Percentiles rank a stretch among this genome's conserved stretches.
These are phyloP conservation scores for Pleodorina starrii DNA, from an alignment of 139 green algal genomes.

Conservation along the genomic window DNA sequence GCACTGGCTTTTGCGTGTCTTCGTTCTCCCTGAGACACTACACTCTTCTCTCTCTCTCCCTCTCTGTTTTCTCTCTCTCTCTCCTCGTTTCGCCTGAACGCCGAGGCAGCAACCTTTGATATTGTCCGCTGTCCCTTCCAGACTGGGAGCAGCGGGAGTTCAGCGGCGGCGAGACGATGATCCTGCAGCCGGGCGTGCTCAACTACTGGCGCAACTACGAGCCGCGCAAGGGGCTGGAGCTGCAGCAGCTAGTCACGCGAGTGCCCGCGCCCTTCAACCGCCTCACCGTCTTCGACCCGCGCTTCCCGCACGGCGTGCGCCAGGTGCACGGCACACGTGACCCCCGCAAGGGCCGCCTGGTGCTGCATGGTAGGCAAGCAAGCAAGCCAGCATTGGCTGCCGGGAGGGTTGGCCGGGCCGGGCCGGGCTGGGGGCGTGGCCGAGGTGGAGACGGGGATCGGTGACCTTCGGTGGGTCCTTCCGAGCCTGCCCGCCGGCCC, in stretches of 20 bases:
- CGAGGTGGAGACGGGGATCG: too few species aligned
- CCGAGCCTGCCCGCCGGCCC: too few species aligned
- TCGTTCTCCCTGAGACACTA: too few species aligned
- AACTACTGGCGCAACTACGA: conserved; percentile 82
- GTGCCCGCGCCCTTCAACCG: conserved; percentile 79
- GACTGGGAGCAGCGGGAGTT: conserved; percentile 75
- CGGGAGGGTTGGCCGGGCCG: too few species aligned
- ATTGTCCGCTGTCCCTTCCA: too few species aligned
- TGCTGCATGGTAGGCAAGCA: conserved; percentile 82
- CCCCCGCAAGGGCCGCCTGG: conserved; percentile 76
- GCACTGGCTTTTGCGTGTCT: too few species aligned
- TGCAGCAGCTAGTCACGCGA: conserved; percentile 70
- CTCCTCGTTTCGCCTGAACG: background rate
- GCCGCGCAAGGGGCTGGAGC: conserved; percentile 72
- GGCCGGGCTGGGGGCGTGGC: too few species aligned
- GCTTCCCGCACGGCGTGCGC: conserved; percentile 81
- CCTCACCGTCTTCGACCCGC: conserved; percentile 69
- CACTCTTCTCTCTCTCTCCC: too few species aligned
- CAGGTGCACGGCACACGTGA: conserved; percentile 76
- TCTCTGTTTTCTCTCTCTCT: background rate
- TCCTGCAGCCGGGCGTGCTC: conserved; percentile 77
- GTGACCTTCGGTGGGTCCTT: too few species aligned
- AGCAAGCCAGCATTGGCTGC: too few species aligned
- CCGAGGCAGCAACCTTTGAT: too few species aligned
- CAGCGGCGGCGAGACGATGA: conserved; percentile 83